A percentile compares a stretch with the other conserved stretches of the same genome.
Conservation (phyloP, 768 basidiomycete genomes). For the Gymnopilus junonius region DNA sequence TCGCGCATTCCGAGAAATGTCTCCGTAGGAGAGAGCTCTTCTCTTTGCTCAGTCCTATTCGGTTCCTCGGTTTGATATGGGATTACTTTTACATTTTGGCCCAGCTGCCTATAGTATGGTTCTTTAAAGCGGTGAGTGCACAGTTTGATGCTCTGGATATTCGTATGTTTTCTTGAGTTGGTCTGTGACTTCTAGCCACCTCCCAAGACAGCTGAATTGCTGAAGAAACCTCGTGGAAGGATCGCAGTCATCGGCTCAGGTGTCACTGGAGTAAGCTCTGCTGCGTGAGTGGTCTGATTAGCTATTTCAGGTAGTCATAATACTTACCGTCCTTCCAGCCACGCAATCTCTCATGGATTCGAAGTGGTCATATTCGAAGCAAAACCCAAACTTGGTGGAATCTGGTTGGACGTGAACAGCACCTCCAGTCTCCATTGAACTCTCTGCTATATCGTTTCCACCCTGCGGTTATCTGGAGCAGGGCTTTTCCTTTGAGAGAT, state of each 20-base stretch:
- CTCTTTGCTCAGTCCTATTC: conserved; percentile 10
- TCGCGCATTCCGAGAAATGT: conserved; percentile 4
- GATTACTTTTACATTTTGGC: conserved; percentile 35
- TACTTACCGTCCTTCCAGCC: conserved; percentile 25
- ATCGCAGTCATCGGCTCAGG: conserved; percentile 57
- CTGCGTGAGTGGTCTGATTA: conserved; percentile 36
- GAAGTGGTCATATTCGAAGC: conserved; percentile 55
- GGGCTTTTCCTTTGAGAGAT: conserved; percentile 49
- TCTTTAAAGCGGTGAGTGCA: conserved; percentile 41
- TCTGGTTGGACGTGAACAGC: conserved; percentile 56
- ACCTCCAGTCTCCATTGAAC: conserved; percentile 56
- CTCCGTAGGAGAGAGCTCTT: neutral
- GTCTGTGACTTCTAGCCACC: conserved; percentile 20
- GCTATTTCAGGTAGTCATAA: neutral
- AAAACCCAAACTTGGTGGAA: conserved; percentile 44
- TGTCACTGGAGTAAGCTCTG: conserved; percentile 55
- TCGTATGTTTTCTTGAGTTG: neutral
- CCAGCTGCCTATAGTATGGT: conserved; percentile 39
- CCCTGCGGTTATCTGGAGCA: conserved; percentile 47
- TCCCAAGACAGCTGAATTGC: conserved; percentile 25
- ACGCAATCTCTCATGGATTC: conserved; percentile 54
- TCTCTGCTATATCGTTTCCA: conserved; percentile 56
- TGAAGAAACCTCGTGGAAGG: conserved; percentile 40
- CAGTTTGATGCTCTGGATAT: neutral
- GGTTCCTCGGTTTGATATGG: conserved; percentile 23